A percentile compares a stretch with the other conserved stretches of the same genome.
Conservation (phyloP, 169 alveolate species). For the Eimeria brunetti region DNA sequence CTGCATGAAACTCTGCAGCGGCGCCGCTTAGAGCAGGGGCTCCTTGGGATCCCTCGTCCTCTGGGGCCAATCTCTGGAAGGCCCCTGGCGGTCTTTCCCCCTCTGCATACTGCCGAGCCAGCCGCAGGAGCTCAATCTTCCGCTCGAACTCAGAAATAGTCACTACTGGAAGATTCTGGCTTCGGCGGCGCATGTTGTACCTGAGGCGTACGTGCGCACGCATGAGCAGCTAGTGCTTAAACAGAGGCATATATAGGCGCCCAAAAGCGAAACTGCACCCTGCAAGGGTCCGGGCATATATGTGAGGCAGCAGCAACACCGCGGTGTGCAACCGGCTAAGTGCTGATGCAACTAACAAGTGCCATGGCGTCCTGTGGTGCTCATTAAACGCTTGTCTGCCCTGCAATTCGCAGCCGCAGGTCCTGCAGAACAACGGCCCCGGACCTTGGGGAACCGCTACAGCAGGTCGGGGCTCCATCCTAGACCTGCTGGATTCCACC, state of each 20-base stretch:
- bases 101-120: constrained; percentile 71
- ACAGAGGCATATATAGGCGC: not conserved
- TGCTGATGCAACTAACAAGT: constrained; percentile 21
- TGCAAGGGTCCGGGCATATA: not conserved
- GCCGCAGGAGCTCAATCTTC: constrained; percentile 46
- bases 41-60: not conserved
- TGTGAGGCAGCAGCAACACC: not conserved
- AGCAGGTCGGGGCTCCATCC: constrained; percentile 44
- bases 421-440: constrained; percentile 48
- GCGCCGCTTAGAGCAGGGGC: not conserved
- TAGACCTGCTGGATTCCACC: not conserved
- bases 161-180: constrained; percentile 49
- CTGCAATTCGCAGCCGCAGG: constrained; percentile 32
- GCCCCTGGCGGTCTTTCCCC: constrained; percentile 4
- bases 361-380: constrained; percentile 59
- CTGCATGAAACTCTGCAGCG: constrained; percentile 66
- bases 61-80: not conserved
- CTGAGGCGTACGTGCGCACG: not conserved
- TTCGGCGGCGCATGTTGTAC: constrained; percentile 74
- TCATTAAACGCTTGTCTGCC: constrained; percentile 38
- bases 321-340: not conserved
- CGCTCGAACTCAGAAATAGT: constrained; percentile 10
- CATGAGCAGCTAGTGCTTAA: not conserved
- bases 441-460: constrained; percentile 5
- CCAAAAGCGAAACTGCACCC: not conserved